Conservation (phyloP, 345 rosid species). For the Melastoma malabathricum region DNA sequence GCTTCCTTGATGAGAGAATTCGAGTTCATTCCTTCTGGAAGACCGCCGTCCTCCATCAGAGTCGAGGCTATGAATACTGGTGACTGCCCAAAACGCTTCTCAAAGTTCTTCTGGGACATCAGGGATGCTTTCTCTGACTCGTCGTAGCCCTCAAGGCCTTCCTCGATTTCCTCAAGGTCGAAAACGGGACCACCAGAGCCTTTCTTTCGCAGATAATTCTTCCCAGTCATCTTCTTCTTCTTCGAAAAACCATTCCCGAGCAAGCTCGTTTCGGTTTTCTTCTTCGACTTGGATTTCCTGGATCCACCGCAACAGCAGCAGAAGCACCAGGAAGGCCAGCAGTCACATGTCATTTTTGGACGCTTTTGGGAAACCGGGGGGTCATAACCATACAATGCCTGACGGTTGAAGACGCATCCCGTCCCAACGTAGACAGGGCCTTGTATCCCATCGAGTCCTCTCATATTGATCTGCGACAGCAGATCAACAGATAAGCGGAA, state of each 20-base stretch:
- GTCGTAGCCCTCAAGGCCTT: conserved; percentile 92
- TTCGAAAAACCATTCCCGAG: conserved; percentile 32
- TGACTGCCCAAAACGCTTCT: conserved; percentile 87
- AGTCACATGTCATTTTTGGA: conserved; percentile 94
- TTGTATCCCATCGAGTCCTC: conserved; percentile 84
- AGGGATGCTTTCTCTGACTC: conserved; percentile 85
- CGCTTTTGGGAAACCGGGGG: conserved; percentile 83
- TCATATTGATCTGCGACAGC: conserved; percentile 63
- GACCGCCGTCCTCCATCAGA: conserved; percentile 87
- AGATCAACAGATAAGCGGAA: background rate
- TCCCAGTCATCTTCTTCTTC: conserved; percentile 63
- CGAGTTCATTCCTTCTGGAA: conserved; percentile 77
- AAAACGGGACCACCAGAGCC: conserved; percentile 41
- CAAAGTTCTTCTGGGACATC: conserved; percentile 91
- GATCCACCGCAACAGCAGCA: conserved; percentile 85
- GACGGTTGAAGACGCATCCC: conserved; percentile 89
- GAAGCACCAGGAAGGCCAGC: conserved; percentile 88
- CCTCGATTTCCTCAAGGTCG: conserved; percentile 91
- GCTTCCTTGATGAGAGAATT: conserved; percentile 78
- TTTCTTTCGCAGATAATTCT: conserved; percentile 55
- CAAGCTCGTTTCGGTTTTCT: conserved; percentile 50
- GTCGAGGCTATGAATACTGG: conserved; percentile 89
- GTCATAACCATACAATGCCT: conserved; percentile 87
- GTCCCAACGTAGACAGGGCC: conserved; percentile 98
- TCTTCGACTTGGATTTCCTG: conserved; percentile 62